Conservation (phyloP, 2,329 filamentous ascomycete genomes). For the Spiromastix sp. region DNA sequence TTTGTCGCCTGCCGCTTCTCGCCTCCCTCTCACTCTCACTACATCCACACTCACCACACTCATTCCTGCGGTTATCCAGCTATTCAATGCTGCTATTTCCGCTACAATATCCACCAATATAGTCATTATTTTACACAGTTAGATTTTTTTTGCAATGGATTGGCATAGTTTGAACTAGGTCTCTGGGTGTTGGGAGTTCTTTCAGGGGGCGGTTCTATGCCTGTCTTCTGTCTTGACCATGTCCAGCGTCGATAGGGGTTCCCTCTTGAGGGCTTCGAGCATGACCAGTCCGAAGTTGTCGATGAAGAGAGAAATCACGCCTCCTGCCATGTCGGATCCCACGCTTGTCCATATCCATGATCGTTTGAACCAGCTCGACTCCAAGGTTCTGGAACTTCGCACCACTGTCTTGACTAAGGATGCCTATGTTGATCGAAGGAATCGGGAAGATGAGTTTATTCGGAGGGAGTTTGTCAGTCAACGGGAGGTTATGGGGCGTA, state of each 20-base stretch:
- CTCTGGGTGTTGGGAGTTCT: too few relatives aligned
- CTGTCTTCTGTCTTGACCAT: conserved; percentile 19
- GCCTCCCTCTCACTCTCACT: not conserved
- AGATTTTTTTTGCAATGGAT: too few relatives aligned
- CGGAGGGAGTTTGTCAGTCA: conserved; percentile 29
- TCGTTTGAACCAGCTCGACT: conserved; percentile 28
- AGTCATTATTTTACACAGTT: too few relatives aligned
- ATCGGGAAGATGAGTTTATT: conserved; percentile 29
- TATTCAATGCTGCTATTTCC: too few relatives aligned
- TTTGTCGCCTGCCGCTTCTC: conserved; percentile 2
- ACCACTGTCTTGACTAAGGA: conserved; percentile 29
- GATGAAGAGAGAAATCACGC: conserved; percentile 24
- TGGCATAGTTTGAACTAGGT: too few relatives aligned
- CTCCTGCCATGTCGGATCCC: conserved; percentile 24
- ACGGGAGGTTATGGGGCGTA: conserved; percentile 23
- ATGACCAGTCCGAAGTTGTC: conserved; percentile 28
- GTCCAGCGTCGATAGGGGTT: conserved; percentile 25
- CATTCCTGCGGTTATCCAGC: too few relatives aligned
- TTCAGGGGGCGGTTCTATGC: not conserved
- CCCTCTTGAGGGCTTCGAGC: conserved; percentile 26
- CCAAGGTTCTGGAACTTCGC: conserved; percentile 27
- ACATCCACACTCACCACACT: not conserved
- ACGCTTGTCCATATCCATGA: conserved; percentile 28
- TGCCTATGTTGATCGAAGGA: conserved; percentile 28
- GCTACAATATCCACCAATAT: too few relatives aligned